Conservation (phyloP, 2,329 filamentous ascomycete genomes). For the Blastomyces silverae region DNA sequence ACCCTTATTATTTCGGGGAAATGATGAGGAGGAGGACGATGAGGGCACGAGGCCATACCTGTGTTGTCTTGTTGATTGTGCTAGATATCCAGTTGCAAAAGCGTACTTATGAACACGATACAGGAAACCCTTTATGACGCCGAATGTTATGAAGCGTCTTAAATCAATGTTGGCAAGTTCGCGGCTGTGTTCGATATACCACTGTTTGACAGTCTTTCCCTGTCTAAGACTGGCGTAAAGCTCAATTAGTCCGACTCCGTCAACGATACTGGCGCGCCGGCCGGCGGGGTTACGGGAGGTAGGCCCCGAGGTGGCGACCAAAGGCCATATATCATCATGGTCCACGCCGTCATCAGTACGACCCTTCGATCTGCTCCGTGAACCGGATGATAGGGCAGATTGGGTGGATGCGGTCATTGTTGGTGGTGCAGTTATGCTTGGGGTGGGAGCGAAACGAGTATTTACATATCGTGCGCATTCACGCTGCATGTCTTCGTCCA, state of each 20-base stretch:
- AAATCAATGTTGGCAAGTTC: slow-evolving; percentile 74
- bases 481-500: slow-evolving; percentile 69
- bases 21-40: slow-evolving; percentile 15
- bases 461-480: slow-evolving; percentile 85
- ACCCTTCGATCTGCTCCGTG: background rate
- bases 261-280: slow-evolving; percentile 28
- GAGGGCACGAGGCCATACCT: background rate
- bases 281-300: slow-evolving; percentile 20
- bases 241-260: slow-evolving; percentile 56
- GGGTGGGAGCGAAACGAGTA: slow-evolving; percentile 40
- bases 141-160: slow-evolving; percentile 87
- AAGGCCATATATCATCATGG: slow-evolving; percentile 40
- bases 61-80: slow-evolving; percentile 19
- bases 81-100: slow-evolving; percentile 44
- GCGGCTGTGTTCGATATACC: slow-evolving; percentile 69
- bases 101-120: slow-evolving; percentile 92
- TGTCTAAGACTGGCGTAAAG: slow-evolving; percentile 81
- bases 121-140: slow-evolving; percentile 87
- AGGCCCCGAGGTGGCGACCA: slow-evolving; percentile 31
- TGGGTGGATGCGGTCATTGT: slow-evolving; percentile 17
- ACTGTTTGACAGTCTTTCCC: slow-evolving; percentile 77
- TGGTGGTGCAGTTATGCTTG: slow-evolving; percentile 25
- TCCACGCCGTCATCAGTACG: slow-evolving; percentile 25
- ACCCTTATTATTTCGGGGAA: slow-evolving; percentile 15
- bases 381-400: slow-evolving; percentile 6